A percentile compares a stretch with the other conserved stretches of the same genome.
These are phyloP conservation scores for Oryza meyeriana DNA, from an alignment of 176 grass and related monocot species.

Conservation along the genomic window DNA sequence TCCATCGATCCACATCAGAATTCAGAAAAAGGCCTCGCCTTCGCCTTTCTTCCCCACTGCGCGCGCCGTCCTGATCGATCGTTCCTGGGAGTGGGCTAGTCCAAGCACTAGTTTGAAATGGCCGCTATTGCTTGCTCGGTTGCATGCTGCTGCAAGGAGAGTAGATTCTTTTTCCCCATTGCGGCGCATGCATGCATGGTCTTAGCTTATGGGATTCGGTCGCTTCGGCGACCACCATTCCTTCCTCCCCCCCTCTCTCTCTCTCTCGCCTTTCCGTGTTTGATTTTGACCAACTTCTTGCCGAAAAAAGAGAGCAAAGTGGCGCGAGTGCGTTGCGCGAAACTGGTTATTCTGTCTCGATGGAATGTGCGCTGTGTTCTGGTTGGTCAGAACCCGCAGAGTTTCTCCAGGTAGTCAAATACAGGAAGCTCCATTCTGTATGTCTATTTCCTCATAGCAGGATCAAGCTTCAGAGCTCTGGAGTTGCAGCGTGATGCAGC, in stretches of 20 bases:
- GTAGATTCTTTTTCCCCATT: conserved; percentile 34
- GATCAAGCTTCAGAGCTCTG: background rate
- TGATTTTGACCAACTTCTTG: conserved; percentile 42
- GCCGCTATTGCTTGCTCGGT: conserved; percentile 22
- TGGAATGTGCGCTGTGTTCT: conserved; percentile 11
- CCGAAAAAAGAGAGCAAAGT: background rate
- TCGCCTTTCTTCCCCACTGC: background rate
- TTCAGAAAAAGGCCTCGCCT: background rate
- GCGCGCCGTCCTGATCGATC: background rate
- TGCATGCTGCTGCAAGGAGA: conserved; percentile 16
- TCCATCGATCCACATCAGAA: background rate
- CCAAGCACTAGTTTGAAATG: conserved; percentile 39
- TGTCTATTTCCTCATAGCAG: background rate
- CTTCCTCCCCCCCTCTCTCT: background rate
- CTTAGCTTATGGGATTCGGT: conserved; percentile 49
- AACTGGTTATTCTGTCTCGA: background rate
- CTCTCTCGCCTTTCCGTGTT: conserved; percentile 17
- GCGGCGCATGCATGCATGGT: background rate
- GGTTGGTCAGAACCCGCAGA: background rate
- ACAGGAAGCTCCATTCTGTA: background rate
- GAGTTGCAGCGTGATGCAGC: background rate
- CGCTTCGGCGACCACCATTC: conserved; percentile 1
- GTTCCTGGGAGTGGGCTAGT: conserved; percentile 29
- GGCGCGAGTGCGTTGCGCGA: background rate
- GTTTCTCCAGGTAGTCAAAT: conserved; percentile 33